Evolutionary conservation across 1,139 yeast genomes (phyloP).

Genomic region (Saccharomycopsis phalli): DNA sequence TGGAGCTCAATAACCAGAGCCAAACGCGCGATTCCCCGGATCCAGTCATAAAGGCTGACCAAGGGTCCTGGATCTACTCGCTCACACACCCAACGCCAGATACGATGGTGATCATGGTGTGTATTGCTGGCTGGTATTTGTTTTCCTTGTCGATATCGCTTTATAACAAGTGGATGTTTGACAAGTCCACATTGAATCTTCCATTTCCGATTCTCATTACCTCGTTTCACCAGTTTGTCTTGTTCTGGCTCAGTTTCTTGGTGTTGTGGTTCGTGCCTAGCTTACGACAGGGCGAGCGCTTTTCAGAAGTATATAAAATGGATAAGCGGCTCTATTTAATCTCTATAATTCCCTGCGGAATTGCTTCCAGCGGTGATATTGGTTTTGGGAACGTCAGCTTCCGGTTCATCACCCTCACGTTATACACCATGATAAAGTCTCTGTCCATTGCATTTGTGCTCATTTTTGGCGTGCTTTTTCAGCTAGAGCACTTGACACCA

Average conservation of each 20-base stretch:
- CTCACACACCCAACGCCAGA: conserved; percentile 15
- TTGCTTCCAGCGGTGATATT: conserved; percentile 88
- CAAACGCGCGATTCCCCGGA: not conserved
- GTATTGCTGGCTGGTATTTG: conserved; percentile 38
- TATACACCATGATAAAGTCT: conserved; percentile 91
- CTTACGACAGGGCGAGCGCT: conserved; percentile 35
- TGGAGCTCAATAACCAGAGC: conserved; percentile 1
- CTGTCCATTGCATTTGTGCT: conserved; percentile 81
- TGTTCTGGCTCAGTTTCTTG: conserved; percentile 40
- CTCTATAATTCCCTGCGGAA: conserved; percentile 72
- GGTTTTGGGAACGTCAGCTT: conserved; percentile 86
- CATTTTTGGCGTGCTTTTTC: conserved; percentile 73
- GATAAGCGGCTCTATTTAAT: conserved; percentile 34
- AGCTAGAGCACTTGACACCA: conserved; percentile 63
- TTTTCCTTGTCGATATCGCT: conserved; percentile 72
- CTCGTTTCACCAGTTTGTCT: conserved; percentile 71
- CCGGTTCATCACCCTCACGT: conserved; percentile 65
- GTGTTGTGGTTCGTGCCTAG: conserved; percentile 41
- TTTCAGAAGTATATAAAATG: conserved; percentile 19
- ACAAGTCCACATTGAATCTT: conserved; percentile 57
- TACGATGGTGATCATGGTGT: conserved; percentile 7
- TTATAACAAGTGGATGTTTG: conserved; percentile 97
- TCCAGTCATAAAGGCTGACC: not conserved
- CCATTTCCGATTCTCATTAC: conserved; percentile 80
- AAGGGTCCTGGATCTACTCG: conserved; percentile 2